phyloP scores from a whole-genome alignment of 805 yeast genomes.

The Metschnikowia corniflorae region DNA sequence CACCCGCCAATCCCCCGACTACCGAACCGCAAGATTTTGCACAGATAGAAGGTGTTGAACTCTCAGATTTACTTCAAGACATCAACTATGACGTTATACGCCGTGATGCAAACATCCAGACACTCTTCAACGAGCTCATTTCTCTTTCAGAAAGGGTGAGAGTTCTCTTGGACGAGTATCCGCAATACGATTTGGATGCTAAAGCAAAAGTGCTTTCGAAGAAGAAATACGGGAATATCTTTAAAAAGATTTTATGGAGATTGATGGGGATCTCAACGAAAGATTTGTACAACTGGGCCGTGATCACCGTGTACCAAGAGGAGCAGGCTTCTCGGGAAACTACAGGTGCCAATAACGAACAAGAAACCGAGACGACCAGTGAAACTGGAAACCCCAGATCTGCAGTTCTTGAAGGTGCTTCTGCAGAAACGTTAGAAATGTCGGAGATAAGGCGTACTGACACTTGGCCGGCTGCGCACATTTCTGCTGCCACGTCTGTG shows the following conservation, averaged over 20 bases:
- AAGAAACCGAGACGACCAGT: background rate
- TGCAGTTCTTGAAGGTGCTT: background rate
- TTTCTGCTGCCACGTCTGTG: slow-evolving; percentile 1
- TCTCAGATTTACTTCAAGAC: slow-evolving; percentile 5
- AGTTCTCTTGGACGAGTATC: slow-evolving; percentile 31
- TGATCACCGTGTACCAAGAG: slow-evolving; percentile 21
- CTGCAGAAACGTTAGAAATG: slow-evolving; percentile 5
- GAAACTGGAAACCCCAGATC: background rate
- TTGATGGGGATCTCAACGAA: slow-evolving; percentile 50
- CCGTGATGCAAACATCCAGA: slow-evolving; percentile 34
- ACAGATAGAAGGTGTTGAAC: too few relatives aligned
- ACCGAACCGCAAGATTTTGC: too few relatives aligned
- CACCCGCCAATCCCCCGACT: too few relatives aligned
- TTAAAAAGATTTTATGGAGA: slow-evolving; percentile 46
- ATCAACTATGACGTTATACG: slow-evolving; percentile 34
- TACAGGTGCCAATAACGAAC: background rate
- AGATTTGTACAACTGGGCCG: slow-evolving; percentile 53
- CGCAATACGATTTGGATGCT: slow-evolving; percentile 41
- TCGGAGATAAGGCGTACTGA: slow-evolving; percentile 4
- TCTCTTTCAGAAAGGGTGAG: slow-evolving; percentile 42
- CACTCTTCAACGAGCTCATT: slow-evolving; percentile 36
- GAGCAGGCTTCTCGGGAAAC: slow-evolving; percentile 8
- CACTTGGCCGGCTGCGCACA: background rate
- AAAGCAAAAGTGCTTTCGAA: slow-evolving; percentile 40
- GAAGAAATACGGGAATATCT: slow-evolving; percentile 26